These are phyloP conservation scores for Trametopsis cervina DNA, from an alignment of 768 basidiomycete species.

Conservation along the genomic window DNA sequence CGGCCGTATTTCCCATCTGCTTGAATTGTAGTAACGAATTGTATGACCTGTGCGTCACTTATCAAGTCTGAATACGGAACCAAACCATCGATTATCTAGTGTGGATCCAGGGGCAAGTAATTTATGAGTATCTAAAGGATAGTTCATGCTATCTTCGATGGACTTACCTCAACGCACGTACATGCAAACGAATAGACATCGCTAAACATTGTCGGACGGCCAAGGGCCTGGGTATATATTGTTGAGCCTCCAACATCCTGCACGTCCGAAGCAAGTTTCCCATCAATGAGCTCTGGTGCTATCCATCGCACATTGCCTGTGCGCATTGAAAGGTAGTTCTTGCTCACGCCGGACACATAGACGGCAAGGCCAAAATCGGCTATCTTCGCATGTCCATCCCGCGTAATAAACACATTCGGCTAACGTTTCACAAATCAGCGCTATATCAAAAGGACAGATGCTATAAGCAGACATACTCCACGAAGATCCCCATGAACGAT, in stretches of 20 bases:
- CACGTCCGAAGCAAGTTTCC: background rate
- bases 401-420: slow-evolving; percentile 7
- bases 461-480: slow-evolving; percentile 1
- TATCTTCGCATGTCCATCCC: background rate
- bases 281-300: slow-evolving; percentile 4
- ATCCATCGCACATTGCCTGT: slow-evolving; percentile 3
- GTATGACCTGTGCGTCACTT: no score
- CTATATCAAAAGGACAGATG: no score
- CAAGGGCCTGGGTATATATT: no score
- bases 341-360: background rate
- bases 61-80: no score
- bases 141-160: no score
- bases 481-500: slow-evolving; percentile 10
- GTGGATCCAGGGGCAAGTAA: no score
- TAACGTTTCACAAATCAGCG: background rate
- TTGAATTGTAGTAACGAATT: no score
- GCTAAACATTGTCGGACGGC: background rate
- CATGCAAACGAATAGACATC: slow-evolving; percentile 9
- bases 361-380: slow-evolving; percentile 8
- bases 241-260: no score
- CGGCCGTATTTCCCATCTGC: no score
- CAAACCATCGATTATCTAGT: no score
- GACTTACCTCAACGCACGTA: slow-evolving; percentile 10
- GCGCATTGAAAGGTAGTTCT: slow-evolving; percentile 1
- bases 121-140: no score